A percentile compares a stretch with the other conserved stretches of the same genome.
phyloP scores from a whole-genome alignment of 345 rosid genomes.

The Populus nigra region DNA sequence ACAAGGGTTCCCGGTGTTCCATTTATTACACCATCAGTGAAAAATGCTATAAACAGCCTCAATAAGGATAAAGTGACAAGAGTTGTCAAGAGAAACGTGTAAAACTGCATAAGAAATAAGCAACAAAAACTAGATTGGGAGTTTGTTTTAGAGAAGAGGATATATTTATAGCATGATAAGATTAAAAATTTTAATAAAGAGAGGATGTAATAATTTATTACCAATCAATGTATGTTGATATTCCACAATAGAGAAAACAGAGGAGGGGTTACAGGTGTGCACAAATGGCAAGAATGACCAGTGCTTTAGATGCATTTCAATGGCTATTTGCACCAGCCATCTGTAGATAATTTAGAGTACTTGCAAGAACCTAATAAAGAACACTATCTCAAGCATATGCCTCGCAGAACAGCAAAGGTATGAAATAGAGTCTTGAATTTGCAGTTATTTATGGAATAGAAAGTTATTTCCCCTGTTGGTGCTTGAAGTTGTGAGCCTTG shows the following conservation, averaged over 20 bases:
- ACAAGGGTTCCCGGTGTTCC: conserved; percentile 27
- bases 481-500: not conserved
- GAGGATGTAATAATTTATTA: not conserved
- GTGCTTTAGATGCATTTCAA: not conserved
- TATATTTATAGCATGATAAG: not conserved
- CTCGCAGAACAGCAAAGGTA: not conserved
- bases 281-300: not conserved
- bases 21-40: conserved; percentile 19
- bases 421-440: not conserved
- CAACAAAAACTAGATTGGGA: not conserved
- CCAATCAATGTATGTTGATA: not conserved
- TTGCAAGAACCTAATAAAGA: not conserved
- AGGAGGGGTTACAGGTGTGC: not conserved
- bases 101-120: conserved; percentile 18
- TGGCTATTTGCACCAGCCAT: not conserved
- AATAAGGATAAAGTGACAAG: conserved; percentile 26
- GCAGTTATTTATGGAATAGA: not conserved
- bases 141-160: not conserved
- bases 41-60: conserved; percentile 24
- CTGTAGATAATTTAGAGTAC: not conserved
- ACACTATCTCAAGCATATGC: not conserved
- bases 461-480: not conserved
- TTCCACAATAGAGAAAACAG: not conserved
- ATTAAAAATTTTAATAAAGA: not conserved
- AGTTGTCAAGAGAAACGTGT: conserved; percentile 35